Evolutionary conservation across 1,284 basidiomycete genomes (phyloP).

Genomic region (Volvariella volvacea): DNA sequence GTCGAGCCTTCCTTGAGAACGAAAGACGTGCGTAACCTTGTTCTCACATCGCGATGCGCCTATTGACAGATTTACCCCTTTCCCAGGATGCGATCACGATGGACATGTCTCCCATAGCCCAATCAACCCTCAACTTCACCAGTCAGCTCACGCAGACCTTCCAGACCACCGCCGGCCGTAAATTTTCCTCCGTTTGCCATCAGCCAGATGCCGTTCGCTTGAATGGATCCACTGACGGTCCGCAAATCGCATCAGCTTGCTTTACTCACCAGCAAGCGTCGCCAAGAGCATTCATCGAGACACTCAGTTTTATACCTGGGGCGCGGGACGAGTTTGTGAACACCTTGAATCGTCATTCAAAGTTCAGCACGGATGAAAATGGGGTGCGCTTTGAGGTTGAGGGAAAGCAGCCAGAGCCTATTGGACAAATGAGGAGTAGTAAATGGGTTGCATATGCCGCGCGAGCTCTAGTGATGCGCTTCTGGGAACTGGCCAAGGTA

Average conservation of each 20-base stretch:
- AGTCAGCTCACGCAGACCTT: constrained; percentile 39
- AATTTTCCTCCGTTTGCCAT: constrained; percentile 31
- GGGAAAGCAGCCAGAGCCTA: constrained; percentile 16
- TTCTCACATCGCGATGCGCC: constrained; percentile 4
- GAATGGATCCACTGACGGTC: constrained; percentile 8
- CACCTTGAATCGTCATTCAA: constrained; percentile 28
- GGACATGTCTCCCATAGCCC: constrained; percentile 22
- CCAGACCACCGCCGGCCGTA: constrained; percentile 30
- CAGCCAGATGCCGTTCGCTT: constrained; percentile 14
- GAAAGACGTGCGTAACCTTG: constrained; percentile 12
- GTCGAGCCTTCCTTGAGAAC: constrained; percentile 25
- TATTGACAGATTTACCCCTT: background rate
- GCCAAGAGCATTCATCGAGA: constrained; percentile 40
- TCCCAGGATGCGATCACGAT: constrained; percentile 17
- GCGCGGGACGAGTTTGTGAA: constrained; percentile 43
- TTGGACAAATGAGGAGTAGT: constrained; percentile 48
- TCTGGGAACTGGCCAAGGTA: constrained; percentile 86
- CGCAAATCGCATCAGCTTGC: constrained; percentile 10
- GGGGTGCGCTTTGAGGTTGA: constrained; percentile 25
- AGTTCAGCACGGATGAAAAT: constrained; percentile 16
- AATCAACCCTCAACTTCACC: constrained; percentile 42
- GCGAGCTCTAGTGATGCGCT: constrained; percentile 73
- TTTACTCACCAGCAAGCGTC: constrained; percentile 18
- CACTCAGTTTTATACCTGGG: constrained; percentile 51
- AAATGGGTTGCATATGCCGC: constrained; percentile 86